phyloP scores from a whole-genome alignment of 208 protist genomes.

The Angomonas desouzai region DNA sequence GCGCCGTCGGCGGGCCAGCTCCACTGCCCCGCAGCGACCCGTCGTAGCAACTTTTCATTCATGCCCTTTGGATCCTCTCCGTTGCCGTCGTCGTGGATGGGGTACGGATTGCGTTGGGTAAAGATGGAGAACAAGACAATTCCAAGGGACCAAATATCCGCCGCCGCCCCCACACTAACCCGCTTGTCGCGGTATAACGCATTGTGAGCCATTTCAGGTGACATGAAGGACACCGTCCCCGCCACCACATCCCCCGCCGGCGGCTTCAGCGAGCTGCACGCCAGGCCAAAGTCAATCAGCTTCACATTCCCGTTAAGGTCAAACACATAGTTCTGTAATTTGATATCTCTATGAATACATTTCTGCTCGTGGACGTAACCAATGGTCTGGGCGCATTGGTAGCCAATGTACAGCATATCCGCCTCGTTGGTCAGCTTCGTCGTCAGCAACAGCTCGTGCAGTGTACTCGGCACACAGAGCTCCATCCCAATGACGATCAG shows the following conservation, averaged over 20 bases:
- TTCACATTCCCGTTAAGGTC: slow-evolving; percentile 84
- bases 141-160: slow-evolving; percentile 86
- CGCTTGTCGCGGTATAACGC: slow-evolving; percentile 71
- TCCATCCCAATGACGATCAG: slow-evolving; percentile 88
- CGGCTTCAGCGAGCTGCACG: slow-evolving; percentile 63
- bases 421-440: slow-evolving; percentile 76
- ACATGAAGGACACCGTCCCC: slow-evolving; percentile 90
- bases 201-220: slow-evolving; percentile 92
- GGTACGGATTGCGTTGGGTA: slow-evolving; percentile 83
- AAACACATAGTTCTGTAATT: slow-evolving; percentile 92
- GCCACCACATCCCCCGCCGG: slow-evolving; percentile 82
- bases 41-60: slow-evolving; percentile 60
- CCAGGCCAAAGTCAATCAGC: slow-evolving; percentile 90
- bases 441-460: slow-evolving; percentile 82
- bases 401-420: slow-evolving; percentile 88
- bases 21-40: slow-evolving; percentile 73
- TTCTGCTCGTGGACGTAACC: slow-evolving; percentile 85
- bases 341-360: slow-evolving; percentile 90
- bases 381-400: slow-evolving; percentile 86
- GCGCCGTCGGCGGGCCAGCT: slow-evolving; percentile 59
- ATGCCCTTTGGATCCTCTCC: slow-evolving; percentile 27
- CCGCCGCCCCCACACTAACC: slow-evolving; percentile 74
- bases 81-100: background rate
- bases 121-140: slow-evolving; percentile 90
- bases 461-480: slow-evolving; percentile 79